Conservation (phyloP, 495 filamentous ascomycete genomes). For the Xylaria scruposa region DNA sequence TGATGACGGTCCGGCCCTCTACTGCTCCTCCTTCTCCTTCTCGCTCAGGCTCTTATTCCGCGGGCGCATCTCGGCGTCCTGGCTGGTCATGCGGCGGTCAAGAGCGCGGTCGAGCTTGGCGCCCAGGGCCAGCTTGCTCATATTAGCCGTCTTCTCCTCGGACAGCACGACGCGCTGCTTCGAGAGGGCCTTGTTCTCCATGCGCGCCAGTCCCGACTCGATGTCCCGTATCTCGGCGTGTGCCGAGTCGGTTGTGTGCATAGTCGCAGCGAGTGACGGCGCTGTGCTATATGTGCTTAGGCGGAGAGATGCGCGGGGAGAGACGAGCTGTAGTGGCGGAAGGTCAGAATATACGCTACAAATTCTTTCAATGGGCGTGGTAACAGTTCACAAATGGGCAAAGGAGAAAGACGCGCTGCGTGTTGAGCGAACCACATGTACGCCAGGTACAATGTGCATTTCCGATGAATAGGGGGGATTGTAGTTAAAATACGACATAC, state of each 20-base stretch:
- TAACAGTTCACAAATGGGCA: not conserved
- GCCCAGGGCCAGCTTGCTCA: slow-evolving; percentile 88
- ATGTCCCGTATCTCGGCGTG: slow-evolving; percentile 80
- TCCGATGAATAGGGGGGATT: not conserved
- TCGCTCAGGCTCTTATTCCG: slow-evolving; percentile 50
- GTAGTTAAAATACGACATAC: slow-evolving; percentile 56
- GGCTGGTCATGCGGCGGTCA: slow-evolving; percentile 83
- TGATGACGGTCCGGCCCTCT: slow-evolving; percentile 1
- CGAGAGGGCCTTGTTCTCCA: slow-evolving; percentile 87
- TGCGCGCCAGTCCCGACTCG: slow-evolving; percentile 81
- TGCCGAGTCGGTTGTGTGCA: slow-evolving; percentile 63
- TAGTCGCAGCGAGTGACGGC: slow-evolving; percentile 72
- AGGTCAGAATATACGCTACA: not conserved
- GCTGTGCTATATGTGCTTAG: slow-evolving; percentile 81
- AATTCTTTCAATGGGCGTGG: not conserved
- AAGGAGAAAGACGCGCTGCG: slow-evolving; percentile 8
- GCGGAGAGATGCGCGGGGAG: slow-evolving; percentile 72
- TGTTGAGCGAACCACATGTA: slow-evolving; percentile 21
- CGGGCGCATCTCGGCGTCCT: slow-evolving; percentile 86
- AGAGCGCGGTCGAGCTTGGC: slow-evolving; percentile 95
- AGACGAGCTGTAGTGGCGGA: slow-evolving; percentile 26
- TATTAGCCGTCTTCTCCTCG: slow-evolving; percentile 80
- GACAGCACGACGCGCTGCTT: slow-evolving; percentile 85
- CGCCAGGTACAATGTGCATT: not conserved
- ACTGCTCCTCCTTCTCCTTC: slow-evolving; percentile 42